phyloP scores from a whole-genome alignment of 345 rosid genomes.

The Arabidopsis suecica region DNA sequence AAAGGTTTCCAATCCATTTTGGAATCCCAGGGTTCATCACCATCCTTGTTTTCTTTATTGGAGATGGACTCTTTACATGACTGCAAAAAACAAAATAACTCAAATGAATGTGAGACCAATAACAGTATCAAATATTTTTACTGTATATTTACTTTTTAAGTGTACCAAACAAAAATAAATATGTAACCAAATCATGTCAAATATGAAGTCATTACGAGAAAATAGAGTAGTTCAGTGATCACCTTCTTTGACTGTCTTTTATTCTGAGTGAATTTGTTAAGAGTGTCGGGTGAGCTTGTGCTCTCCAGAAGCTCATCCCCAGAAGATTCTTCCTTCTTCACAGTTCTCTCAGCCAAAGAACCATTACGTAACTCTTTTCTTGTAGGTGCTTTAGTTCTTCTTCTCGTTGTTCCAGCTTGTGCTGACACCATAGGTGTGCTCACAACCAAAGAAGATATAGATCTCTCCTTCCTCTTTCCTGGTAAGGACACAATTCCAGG shows the following conservation, averaged over 20 bases:
- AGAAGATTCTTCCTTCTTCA: conserved; percentile 56
- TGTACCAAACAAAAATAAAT: not conserved
- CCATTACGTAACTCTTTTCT: conserved; percentile 63
- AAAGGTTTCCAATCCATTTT: conserved; percentile 84
- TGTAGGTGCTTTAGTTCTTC: conserved; percentile 62
- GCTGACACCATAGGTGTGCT: conserved; percentile 67
- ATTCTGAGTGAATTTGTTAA: conserved; percentile 52
- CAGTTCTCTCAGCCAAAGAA: conserved; percentile 50
- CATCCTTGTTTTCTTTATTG: conserved; percentile 48
- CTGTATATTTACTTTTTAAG: not conserved
- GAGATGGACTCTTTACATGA: conserved; percentile 49
- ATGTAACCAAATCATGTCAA: not conserved
- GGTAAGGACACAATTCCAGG: conserved; percentile 58
- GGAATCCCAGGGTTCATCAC: conserved; percentile 57
- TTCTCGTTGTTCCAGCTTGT: conserved; percentile 62
- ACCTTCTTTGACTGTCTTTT: conserved; percentile 62
- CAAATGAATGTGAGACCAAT: conserved; percentile 6
- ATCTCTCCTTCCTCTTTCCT: conserved; percentile 85
- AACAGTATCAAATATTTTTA: not conserved
- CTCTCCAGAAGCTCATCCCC: conserved; percentile 56
- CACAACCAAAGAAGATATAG: conserved; percentile 83
- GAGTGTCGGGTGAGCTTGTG: conserved; percentile 66
- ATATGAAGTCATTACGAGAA: conserved; percentile 10
- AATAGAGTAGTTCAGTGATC: conserved; percentile 1
- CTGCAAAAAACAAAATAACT: conserved; percentile 47